phyloP scores from a whole-genome alignment of 345 rosid species.

The Citrus hindsii region DNA sequence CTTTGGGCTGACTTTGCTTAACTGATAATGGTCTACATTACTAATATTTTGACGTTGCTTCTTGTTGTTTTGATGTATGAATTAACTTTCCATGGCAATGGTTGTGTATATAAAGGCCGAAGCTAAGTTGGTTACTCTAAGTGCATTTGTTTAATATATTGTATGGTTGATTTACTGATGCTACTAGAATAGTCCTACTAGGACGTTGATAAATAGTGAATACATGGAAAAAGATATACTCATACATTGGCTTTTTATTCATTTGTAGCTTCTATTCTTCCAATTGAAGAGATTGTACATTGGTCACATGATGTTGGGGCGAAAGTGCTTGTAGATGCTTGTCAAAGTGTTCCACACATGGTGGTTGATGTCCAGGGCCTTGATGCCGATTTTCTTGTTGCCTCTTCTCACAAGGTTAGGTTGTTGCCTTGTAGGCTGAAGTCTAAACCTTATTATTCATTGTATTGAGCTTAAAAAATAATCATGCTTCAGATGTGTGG shows the following conservation, averaged over 20 bases:
- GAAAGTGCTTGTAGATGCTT: constrained; percentile 88
- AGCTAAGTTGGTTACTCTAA: background rate
- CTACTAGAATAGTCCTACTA: background rate
- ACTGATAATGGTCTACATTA: background rate
- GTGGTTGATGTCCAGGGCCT: constrained; percentile 78
- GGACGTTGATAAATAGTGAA: background rate
- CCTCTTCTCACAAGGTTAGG: constrained; percentile 96
- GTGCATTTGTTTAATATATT: background rate
- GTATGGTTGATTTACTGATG: background rate
- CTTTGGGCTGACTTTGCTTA: background rate
- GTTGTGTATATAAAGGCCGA: background rate
- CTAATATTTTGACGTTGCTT: background rate
- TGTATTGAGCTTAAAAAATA: constrained; percentile 50
- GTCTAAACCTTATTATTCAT: constrained; percentile 23
- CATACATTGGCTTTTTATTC: background rate
- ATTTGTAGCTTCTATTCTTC: constrained; percentile 71
- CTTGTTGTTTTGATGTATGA: background rate
- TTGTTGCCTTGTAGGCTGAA: constrained; percentile 16
- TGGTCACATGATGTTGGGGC: constrained; percentile 82
- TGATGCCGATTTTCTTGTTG: constrained; percentile 87
- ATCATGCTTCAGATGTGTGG: constrained; percentile 99
- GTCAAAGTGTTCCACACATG: constrained; percentile 98
- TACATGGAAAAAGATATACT: background rate
- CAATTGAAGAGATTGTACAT: constrained; percentile 59
- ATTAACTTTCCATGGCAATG: background rate